Evolutionary conservation across 2,329 filamentous ascomycete genomes (phyloP).

Genomic region (Fusarium miscanthi): DNA sequence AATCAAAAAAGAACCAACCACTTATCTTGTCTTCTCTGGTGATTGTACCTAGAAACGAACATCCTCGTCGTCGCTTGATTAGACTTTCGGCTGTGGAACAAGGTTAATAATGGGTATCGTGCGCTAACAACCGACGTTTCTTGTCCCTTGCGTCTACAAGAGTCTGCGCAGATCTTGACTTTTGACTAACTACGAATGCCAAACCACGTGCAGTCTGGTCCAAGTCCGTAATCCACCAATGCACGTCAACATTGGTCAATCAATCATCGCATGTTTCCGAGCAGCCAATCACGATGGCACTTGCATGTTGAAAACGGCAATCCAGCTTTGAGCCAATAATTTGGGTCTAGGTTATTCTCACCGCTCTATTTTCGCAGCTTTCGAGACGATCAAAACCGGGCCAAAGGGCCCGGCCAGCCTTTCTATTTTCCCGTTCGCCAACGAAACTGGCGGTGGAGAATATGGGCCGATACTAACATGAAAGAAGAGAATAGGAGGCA

Average conservation of each 20-base stretch:
- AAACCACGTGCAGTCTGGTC: constrained; percentile 10
- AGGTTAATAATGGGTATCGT: neutral
- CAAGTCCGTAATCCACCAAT: constrained; percentile 11
- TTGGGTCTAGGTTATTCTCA: constrained; percentile 17
- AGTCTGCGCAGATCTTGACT: constrained; percentile 13
- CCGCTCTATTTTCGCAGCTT: constrained; percentile 16
- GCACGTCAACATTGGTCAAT: constrained; percentile 19
- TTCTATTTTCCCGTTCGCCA: constrained; percentile 6
- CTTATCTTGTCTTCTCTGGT: neutral
- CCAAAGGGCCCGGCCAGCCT: neutral
- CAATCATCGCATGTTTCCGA: constrained; percentile 14
- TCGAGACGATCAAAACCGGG: constrained; percentile 8
- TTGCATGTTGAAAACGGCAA: constrained; percentile 39
- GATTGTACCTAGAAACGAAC: neutral
- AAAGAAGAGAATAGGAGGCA: neutral
- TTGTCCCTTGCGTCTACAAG: neutral
- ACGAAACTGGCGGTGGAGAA: constrained; percentile 27
- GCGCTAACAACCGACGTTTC: constrained; percentile 5
- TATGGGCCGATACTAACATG: constrained; percentile 28
- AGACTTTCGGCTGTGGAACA: constrained; percentile 7
- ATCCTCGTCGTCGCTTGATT: neutral
- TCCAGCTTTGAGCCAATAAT: constrained; percentile 6
- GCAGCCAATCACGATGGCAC: constrained; percentile 35
- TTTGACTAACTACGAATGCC: neutral
- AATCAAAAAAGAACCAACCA: neutral